Conservation (phyloP, 1,139 yeast genomes). For the Saccharomyces hybrid region DNA sequence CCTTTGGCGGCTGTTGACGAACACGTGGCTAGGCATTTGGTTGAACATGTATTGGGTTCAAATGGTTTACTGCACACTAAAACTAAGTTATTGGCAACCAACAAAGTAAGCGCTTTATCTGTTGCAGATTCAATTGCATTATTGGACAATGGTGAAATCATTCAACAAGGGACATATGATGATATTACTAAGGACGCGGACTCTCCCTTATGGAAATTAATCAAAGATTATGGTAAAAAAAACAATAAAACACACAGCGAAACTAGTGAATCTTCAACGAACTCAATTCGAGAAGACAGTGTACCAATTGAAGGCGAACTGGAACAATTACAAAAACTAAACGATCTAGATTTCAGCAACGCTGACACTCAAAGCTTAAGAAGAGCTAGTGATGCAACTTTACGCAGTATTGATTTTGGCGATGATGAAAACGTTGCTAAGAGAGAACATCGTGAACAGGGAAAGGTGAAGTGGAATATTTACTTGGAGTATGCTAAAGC, state of each 20-base stretch:
- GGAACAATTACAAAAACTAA: slow-evolving; percentile 31
- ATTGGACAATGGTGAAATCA: slow-evolving; percentile 66
- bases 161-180: slow-evolving; percentile 68
- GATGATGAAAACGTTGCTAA: slow-evolving; percentile 43
- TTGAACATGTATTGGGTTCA: slow-evolving; percentile 72
- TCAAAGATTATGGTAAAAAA: slow-evolving; percentile 67
- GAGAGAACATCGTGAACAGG: slow-evolving; percentile 82
- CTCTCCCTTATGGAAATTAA: slow-evolving; percentile 52
- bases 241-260: slow-evolving; percentile 20
- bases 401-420: slow-evolving; percentile 37
- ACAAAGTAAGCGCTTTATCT: slow-evolving; percentile 75
- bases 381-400: slow-evolving; percentile 62
- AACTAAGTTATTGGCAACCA: slow-evolving; percentile 79
- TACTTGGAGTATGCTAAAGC: slow-evolving; percentile 80
- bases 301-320: slow-evolving; percentile 30
- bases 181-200: slow-evolving; percentile 41
- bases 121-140: slow-evolving; percentile 68
- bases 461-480: slow-evolving; percentile 87
- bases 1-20: slow-evolving; percentile 94
- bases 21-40: slow-evolving; percentile 82
- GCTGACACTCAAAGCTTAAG: slow-evolving; percentile 44
- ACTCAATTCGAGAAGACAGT: slow-evolving; percentile 19
- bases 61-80: slow-evolving; percentile 69
- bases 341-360: slow-evolving; percentile 20
- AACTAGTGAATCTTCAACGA: slow-evolving; percentile 7